These are phyloP conservation scores for Cymodocea nodosa DNA, from an alignment of 116 monocot species.

Conservation along the genomic window DNA sequence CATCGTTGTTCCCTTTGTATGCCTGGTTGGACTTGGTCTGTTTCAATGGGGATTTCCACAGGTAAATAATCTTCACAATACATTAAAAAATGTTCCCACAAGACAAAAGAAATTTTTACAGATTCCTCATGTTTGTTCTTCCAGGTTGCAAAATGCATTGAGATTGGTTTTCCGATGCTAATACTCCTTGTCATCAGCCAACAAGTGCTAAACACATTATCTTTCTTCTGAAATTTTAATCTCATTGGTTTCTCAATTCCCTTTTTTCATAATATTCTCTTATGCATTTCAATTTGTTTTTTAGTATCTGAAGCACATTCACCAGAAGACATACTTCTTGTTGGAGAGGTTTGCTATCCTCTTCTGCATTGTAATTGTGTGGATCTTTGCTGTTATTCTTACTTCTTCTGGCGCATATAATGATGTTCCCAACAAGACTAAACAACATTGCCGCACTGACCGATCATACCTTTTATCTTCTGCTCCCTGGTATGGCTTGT, in stretches of 20 bases:
- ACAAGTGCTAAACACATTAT: slow-evolving; percentile 26
- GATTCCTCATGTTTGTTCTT: slow-evolving; percentile 5
- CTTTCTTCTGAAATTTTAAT: neutral
- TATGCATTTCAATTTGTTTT: neutral
- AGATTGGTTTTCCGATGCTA: slow-evolving; percentile 87
- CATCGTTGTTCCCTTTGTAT: slow-evolving; percentile 52
- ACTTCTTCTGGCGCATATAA: slow-evolving; percentile 80
- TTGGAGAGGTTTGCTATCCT: slow-evolving; percentile 65
- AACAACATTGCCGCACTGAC: slow-evolving; percentile 76
- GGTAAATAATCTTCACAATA: slow-evolving; percentile 24
- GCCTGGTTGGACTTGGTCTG: slow-evolving; percentile 73
- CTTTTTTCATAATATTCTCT: neutral
- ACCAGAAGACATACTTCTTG: slow-evolving; percentile 26
- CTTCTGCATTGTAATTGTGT: slow-evolving; percentile 48
- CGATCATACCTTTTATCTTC: slow-evolving; percentile 58
- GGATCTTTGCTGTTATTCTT: slow-evolving; percentile 76
- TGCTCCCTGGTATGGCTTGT: slow-evolving; percentile 46
- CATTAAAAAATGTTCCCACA: neutral
- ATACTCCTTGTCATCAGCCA: slow-evolving; percentile 48
- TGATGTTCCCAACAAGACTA: slow-evolving; percentile 37
- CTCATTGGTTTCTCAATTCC: neutral
- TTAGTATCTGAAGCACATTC: slow-evolving; percentile 44
- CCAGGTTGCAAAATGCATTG: slow-evolving; percentile 87
- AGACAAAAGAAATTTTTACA: neutral
- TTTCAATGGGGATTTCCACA: slow-evolving; percentile 71